Percentiles rank a stretch among this genome's conserved stretches.
Conservation (phyloP, 129 eudicot genomes). For the Erigeron canadensis region DNA sequence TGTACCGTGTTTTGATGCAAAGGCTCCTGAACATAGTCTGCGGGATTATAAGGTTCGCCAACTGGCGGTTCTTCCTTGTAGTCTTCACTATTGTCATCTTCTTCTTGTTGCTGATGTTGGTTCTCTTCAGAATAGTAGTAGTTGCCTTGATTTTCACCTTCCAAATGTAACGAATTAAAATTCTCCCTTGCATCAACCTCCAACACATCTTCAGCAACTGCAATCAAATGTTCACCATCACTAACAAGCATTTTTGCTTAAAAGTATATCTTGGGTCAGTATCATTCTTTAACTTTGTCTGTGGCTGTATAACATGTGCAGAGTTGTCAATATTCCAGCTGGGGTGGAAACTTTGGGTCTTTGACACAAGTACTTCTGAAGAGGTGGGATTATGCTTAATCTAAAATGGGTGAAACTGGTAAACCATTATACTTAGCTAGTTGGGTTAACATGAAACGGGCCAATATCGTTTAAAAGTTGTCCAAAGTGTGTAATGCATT, state of each 20-base stretch:
- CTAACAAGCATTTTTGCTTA: not conserved
- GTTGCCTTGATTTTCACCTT: conserved; percentile 47
- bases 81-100: conserved; percentile 38
- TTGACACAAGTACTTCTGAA: not conserved
- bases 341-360: not conserved
- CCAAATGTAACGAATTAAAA: conserved; percentile 51
- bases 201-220: conserved; percentile 57
- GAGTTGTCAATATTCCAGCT: not conserved
- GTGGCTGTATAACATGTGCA: not conserved
- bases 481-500: not conserved
- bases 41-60: conserved; percentile 44
- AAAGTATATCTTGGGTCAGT: not conserved
- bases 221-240: conserved; percentile 5
- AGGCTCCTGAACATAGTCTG: conserved; percentile 29
- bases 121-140: conserved; percentile 55
- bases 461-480: not conserved
- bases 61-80: conserved; percentile 50
- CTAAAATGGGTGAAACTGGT: not conserved
- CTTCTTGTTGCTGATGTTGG: conserved; percentile 40
- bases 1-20: conserved; percentile 24
- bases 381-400: not conserved
- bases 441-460: not conserved
- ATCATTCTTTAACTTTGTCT: not conserved
- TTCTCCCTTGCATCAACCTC: conserved; percentile 68
- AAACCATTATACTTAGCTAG: not conserved